Conservation (phyloP, 768 basidiomycete species). For the Lactarius evosmus region DNA sequence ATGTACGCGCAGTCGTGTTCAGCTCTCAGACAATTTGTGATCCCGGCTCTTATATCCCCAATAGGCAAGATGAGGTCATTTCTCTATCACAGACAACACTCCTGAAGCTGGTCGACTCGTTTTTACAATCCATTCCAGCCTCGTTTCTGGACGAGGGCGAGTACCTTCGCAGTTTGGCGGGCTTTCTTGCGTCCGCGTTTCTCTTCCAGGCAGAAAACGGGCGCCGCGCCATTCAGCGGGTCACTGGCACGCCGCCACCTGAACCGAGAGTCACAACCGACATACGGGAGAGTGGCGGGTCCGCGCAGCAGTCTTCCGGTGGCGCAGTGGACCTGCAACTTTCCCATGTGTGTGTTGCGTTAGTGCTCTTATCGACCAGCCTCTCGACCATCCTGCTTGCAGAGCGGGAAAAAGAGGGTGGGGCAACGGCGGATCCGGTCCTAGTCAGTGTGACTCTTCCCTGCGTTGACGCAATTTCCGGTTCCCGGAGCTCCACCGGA, state of each 20-base stretch:
- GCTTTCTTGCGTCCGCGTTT: slow-evolving; percentile 15
- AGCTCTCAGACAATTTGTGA: not conserved
- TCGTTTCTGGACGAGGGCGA: slow-evolving; percentile 4
- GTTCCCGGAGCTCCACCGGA: slow-evolving; percentile 13
- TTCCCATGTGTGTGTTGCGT: slow-evolving; percentile 22
- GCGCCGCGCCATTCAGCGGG: slow-evolving; percentile 22
- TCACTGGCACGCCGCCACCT: not conserved
- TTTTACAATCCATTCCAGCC: slow-evolving; percentile 53
- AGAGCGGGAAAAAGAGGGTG: slow-evolving; percentile 15
- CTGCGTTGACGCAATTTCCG: slow-evolving; percentile 17
- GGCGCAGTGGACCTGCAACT: slow-evolving; percentile 22
- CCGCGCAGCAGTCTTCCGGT: not conserved
- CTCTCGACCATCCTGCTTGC: slow-evolving; percentile 24
- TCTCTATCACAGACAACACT: slow-evolving; percentile 85
- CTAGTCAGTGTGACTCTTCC: slow-evolving; percentile 16
- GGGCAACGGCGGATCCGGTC: not conserved
- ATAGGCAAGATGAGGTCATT: slow-evolving; percentile 65
- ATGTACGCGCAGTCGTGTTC: slow-evolving; percentile 17
- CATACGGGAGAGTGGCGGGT: slow-evolving; percentile 3
- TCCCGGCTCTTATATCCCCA: not conserved
- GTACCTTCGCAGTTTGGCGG: slow-evolving; percentile 5
- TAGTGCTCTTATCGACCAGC: slow-evolving; percentile 22
- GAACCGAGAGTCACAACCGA: not conserved
- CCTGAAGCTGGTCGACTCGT: slow-evolving; percentile 83
- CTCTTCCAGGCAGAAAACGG: slow-evolving; percentile 7